These are phyloP conservation scores for Leucoagaricus sp. DNA, from an alignment of 1,284 basidiomycete genomes.

Conservation along the genomic window DNA sequence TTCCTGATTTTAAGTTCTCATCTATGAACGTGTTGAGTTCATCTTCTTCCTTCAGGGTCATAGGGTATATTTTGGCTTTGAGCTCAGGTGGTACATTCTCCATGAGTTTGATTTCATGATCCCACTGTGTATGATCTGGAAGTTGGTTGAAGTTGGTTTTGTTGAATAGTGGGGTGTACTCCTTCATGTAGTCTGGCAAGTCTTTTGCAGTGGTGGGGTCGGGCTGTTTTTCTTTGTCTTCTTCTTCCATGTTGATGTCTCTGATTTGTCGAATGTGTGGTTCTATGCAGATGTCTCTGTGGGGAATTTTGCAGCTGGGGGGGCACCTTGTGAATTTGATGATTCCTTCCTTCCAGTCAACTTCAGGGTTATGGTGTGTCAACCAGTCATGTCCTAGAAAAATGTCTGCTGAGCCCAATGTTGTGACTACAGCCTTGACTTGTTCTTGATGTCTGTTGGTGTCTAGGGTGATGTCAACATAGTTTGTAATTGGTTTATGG, in stretches of 20 bases:
- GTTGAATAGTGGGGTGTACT: neutral
- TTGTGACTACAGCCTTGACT: neutral
- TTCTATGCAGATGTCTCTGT: neutral
- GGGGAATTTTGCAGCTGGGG: neutral
- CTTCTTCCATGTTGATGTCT: neutral
- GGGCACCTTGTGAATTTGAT: neutral
- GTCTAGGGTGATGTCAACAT: neutral
- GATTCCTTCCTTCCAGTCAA: neutral
- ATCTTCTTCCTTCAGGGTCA: no score
- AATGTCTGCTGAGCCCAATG: no score
- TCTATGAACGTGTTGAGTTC: slow-evolving; percentile 19
- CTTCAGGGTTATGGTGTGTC: neutral
- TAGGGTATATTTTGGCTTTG: neutral
- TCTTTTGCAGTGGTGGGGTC: neutral
- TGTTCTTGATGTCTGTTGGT: neutral
- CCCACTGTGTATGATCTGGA: neutral
- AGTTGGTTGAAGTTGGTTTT: neutral
- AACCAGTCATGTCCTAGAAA: neutral
- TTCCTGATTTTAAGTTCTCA: slow-evolving; percentile 31
- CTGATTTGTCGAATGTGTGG: neutral
- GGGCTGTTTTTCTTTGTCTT: neutral
- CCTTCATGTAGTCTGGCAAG: neutral
- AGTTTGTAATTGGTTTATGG: neutral
- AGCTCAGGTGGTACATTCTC: neutral
- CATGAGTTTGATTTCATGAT: neutral